Evolutionary conservation across 2,329 filamentous ascomycete genomes (phyloP).

Genomic region (Albifimbria verrucaria): DNA sequence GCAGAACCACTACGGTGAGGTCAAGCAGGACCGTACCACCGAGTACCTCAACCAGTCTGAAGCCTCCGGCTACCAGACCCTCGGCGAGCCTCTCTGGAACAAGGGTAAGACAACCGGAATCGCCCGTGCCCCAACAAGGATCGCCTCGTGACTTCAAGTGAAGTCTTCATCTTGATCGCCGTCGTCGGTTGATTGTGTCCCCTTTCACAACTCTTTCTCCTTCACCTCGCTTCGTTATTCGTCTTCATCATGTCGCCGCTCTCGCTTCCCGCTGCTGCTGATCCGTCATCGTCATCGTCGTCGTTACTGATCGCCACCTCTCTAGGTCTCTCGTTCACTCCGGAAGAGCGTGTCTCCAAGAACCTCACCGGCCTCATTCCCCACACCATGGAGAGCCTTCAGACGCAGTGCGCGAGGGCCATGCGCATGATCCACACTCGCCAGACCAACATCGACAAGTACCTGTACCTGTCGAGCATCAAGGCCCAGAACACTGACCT

Average conservation of each 20-base stretch:
- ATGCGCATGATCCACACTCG: conserved; percentile 72
- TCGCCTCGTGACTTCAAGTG: conserved; percentile 7
- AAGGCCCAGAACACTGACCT: conserved; percentile 75
- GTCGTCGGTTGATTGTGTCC: too few relatives aligned
- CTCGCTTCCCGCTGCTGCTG: too few relatives aligned
- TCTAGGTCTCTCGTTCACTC: conserved; percentile 60
- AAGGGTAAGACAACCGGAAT: conserved; percentile 47
- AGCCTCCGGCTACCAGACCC: conserved; percentile 59
- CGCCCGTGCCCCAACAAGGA: background rate
- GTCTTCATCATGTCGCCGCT: background rate
- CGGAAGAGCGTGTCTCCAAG: conserved; percentile 60
- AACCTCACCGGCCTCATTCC: conserved; percentile 65
- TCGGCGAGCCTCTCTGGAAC: conserved; percentile 62
- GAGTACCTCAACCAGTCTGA: conserved; percentile 50
- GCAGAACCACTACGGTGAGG: conserved; percentile 52
- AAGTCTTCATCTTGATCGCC: too few relatives aligned
- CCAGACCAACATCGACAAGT: conserved; percentile 73
- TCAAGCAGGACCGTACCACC: conserved; percentile 51
- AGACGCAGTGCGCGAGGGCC: conserved; percentile 61
- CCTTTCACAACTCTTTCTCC: background rate
- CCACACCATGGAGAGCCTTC: conserved; percentile 58
- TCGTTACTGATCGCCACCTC: conserved; percentile 9
- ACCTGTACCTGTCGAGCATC: conserved; percentile 74
- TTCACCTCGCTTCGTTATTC: conserved; percentile 6
- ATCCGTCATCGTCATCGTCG: conserved; percentile 3